These are phyloP conservation scores for Cylindrotheca fusiformis DNA, from an alignment of 108 stramenopile species.

Conservation along the genomic window DNA sequence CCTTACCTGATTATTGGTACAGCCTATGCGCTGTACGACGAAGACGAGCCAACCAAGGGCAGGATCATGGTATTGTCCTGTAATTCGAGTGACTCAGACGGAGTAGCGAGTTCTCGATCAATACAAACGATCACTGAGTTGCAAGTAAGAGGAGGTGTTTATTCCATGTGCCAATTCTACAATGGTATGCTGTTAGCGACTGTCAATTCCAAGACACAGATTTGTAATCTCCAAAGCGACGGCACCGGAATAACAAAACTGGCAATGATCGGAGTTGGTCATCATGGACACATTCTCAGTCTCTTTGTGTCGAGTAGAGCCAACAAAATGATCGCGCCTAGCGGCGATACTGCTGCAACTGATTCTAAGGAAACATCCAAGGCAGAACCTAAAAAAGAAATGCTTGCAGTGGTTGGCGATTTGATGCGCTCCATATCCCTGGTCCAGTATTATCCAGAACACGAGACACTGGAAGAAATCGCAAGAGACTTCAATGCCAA, in stretches of 20 bases:
- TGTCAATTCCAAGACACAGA: slow-evolving; percentile 76
- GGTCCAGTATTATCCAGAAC: slow-evolving; percentile 81
- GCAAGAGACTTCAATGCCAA: slow-evolving; percentile 94
- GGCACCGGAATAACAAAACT: slow-evolving; percentile 42
- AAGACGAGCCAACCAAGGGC: slow-evolving; percentile 92
- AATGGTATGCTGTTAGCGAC: slow-evolving; percentile 65
- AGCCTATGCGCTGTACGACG: slow-evolving; percentile 85
- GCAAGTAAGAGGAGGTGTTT: slow-evolving; percentile 72
- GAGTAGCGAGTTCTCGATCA: slow-evolving; percentile 18
- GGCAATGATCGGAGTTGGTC: slow-evolving; percentile 62
- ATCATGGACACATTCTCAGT: slow-evolving; percentile 95
- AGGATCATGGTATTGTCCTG: slow-evolving; percentile 88
- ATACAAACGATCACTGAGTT: slow-evolving; percentile 64
- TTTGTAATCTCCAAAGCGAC: slow-evolving; percentile 46
- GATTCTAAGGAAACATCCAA: slow-evolving; percentile 9
- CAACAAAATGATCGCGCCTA: slow-evolving; percentile 6
- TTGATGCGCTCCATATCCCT: slow-evolving; percentile 94
- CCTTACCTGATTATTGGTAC: slow-evolving; percentile 90
- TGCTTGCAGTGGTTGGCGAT: slow-evolving; percentile 95
- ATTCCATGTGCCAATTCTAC: slow-evolving; percentile 77
- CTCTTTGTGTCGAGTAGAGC: slow-evolving; percentile 83
- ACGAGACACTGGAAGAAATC: slow-evolving; percentile 84
- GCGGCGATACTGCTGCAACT: background rate
- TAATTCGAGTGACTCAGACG: slow-evolving; percentile 27
- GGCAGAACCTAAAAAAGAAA: slow-evolving; percentile 34